Evolutionary conservation across 352 stramenopile genomes (phyloP).

Genomic region (Elongisporangium anandrum): DNA sequence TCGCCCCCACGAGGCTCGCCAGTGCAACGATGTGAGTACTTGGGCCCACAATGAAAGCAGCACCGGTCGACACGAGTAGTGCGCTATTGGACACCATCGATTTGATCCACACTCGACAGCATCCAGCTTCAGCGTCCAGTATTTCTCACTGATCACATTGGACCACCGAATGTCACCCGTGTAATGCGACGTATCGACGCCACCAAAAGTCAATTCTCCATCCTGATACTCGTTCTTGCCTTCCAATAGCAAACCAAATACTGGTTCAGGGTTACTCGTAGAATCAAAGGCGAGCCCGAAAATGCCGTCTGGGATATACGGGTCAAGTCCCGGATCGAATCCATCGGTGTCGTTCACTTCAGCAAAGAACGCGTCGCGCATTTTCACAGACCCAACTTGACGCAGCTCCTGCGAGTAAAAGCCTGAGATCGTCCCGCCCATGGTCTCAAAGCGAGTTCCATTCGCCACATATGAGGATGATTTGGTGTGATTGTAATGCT

Average conservation of each 20-base stretch:
- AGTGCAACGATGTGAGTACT: neutral
- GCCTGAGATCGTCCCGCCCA: constrained; percentile 89
- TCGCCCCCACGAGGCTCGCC: neutral
- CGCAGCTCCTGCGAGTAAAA: constrained; percentile 89
- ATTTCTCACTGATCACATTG: neutral
- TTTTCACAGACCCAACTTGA: constrained; percentile 48
- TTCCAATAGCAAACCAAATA: neutral
- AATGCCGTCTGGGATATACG: constrained; percentile 98
- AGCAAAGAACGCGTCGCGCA: constrained; percentile 91
- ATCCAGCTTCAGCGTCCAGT: neutral
- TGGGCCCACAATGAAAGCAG: neutral
- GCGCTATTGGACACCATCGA: neutral
- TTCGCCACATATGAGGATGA: constrained; percentile 89
- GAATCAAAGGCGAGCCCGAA: constrained; percentile 94
- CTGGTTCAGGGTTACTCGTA: neutral
- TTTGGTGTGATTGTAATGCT: constrained; percentile 86
- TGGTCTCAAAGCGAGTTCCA: constrained; percentile 92
- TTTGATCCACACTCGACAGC: neutral
- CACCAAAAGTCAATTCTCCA: neutral
- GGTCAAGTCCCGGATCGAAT: constrained; percentile 92
- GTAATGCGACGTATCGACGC: neutral
- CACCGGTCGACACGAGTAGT: neutral
- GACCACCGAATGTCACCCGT: neutral
- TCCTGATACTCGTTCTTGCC: neutral
- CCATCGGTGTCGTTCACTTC: constrained; percentile 96